phyloP scores from a whole-genome alignment of 2,329 filamentous ascomycete genomes.

The Fusarium transvaalense region DNA sequence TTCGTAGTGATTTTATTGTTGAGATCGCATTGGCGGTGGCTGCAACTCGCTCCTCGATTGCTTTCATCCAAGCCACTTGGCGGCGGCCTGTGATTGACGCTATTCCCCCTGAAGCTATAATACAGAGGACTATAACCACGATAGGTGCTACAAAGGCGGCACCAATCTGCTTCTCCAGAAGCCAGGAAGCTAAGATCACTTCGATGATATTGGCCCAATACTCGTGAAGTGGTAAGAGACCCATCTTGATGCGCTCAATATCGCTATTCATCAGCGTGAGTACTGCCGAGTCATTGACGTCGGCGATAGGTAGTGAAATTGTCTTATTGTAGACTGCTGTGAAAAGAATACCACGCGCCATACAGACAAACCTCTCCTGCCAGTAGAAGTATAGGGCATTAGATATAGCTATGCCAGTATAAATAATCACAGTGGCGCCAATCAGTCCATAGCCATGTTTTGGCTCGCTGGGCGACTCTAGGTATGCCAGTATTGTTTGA shows the following conservation, averaged over 20 bases:
- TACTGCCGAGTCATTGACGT: constrained; percentile 49
- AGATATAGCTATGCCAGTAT: constrained; percentile 52
- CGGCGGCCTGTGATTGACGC: constrained; percentile 39
- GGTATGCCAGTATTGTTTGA: constrained; percentile 50
- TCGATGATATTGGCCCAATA: constrained; percentile 54
- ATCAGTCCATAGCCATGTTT: constrained; percentile 51
- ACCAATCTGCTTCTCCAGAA: constrained; percentile 52
- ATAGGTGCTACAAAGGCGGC: constrained; percentile 51
- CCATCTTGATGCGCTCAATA: constrained; percentile 52
- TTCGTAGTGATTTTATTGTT: constrained; percentile 48
- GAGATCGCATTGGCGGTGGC: constrained; percentile 42
- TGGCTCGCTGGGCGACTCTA: constrained; percentile 46
- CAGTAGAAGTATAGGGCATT: constrained; percentile 53
- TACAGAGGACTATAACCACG: constrained; percentile 46
- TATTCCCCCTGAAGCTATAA: constrained; percentile 26
- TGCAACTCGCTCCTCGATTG: constrained; percentile 48
- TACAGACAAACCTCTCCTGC: constrained; percentile 47
- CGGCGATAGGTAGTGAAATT: constrained; percentile 31
- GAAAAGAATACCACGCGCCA: constrained; percentile 49
- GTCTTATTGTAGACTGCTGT: constrained; percentile 52
- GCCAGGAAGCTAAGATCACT: constrained; percentile 51
- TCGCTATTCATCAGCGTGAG: constrained; percentile 57
- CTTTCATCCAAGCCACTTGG: constrained; percentile 50
- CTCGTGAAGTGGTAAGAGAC: constrained; percentile 51
- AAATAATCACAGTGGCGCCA: constrained; percentile 50